A percentile compares a stretch with the other conserved stretches of the same genome.
Evolutionary conservation across 805 yeast species (phyloP).

Genomic region (Myxozyma mucilagina): DNA sequence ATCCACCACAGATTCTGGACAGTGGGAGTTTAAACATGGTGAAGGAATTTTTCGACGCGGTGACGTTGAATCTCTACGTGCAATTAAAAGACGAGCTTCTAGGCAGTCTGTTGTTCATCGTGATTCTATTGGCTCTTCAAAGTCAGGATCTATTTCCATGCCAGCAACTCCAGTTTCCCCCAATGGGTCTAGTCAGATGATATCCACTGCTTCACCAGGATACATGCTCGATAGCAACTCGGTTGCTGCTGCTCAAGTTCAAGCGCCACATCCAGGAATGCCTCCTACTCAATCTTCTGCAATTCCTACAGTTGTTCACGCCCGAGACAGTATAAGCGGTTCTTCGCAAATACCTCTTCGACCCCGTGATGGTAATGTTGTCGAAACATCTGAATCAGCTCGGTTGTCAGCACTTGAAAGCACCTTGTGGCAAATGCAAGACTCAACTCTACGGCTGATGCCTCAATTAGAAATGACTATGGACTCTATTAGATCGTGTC

Average conservation of each 20-base stretch:
- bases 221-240: conserved; percentile 1
- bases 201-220: conserved; percentile 9
- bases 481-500: conserved; percentile 23
- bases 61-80: conserved; percentile 67
- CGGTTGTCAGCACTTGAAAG: conserved; percentile 18
- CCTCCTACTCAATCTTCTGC: neutral
- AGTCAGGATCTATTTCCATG: conserved; percentile 39
- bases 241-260: neutral
- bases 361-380: neutral
- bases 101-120: conserved; percentile 37
- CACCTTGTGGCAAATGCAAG: conserved; percentile 30
- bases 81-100: conserved; percentile 76
- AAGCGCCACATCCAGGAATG: neutral
- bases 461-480: conserved; percentile 22
- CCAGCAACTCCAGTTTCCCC: conserved; percentile 30
- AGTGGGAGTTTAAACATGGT: conserved; percentile 89
- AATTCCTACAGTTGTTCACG: neutral
- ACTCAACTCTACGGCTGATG: conserved; percentile 20
- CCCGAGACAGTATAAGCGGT: conserved; percentile 1
- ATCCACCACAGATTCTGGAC: conserved; percentile 33
- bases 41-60: conserved; percentile 79
- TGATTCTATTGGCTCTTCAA: conserved; percentile 45
- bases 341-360: neutral
- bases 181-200: conserved; percentile 4
- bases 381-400: conserved; percentile 10